These are phyloP conservation scores for Botryosphaeria agaves DNA, from an alignment of 2,329 filamentous ascomycete genomes.

Conservation along the genomic window DNA sequence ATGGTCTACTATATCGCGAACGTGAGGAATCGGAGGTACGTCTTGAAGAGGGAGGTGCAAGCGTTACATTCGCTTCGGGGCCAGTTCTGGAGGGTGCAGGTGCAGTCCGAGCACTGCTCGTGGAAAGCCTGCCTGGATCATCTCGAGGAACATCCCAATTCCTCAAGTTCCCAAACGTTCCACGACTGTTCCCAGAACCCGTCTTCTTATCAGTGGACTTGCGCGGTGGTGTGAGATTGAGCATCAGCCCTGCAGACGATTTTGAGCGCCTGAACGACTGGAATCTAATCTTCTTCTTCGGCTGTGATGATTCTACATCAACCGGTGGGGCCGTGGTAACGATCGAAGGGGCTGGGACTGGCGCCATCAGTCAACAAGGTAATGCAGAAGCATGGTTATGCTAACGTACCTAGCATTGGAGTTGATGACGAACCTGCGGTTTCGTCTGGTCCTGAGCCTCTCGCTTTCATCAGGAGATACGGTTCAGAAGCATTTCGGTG, in stretches of 20 bases:
- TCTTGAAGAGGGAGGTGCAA: conserved; percentile 47
- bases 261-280: conserved; percentile 6
- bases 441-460: conserved; percentile 33
- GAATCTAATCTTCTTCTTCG: conserved; percentile 17
- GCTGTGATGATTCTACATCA: conserved; percentile 9
- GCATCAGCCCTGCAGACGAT: no score
- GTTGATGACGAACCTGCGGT: no score
- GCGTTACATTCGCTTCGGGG: conserved; percentile 41
- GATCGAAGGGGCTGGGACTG: conserved; percentile 40
- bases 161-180: conserved; percentile 9
- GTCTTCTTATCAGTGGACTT: no score
- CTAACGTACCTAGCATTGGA: conserved; percentile 13
- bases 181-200: no score
- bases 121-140: conserved; percentile 40
- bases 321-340: conserved; percentile 83
- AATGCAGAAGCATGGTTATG: conserved; percentile 13
- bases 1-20: no score
- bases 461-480: conserved; percentile 61
- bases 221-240: no score
- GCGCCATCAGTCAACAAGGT: conserved; percentile 9
- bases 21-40: no score
- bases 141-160: conserved; percentile 15
- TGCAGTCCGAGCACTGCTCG: conserved; percentile 26
- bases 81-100: conserved; percentile 42
- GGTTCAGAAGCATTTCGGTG: conserved; percentile 90